Percentiles rank a stretch among this genome's conserved stretches.
Conservation (phyloP, 192 early-diverging fungal species). For the Backusella macrospora region DNA sequence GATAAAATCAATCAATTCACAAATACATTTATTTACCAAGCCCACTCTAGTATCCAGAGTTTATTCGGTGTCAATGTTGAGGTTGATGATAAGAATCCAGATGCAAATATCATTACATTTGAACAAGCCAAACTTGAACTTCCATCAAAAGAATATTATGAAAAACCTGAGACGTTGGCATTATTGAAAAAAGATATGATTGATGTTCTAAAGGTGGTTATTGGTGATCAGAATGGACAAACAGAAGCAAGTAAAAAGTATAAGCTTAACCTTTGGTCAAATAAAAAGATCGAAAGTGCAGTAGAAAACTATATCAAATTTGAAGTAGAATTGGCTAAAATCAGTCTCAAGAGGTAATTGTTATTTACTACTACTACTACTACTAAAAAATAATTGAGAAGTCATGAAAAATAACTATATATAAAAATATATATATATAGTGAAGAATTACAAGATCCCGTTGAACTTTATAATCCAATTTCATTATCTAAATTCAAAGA, state of each 20-base stretch:
- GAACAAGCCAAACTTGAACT: conserved; percentile 56
- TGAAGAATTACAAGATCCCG: conserved; percentile 54
- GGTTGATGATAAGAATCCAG: conserved; percentile 62
- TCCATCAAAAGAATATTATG: conserved; percentile 71
- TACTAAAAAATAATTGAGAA: not conserved
- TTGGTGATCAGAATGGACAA: conserved; percentile 25
- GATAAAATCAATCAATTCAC: not conserved
- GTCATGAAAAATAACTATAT: not conserved
- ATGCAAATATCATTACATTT: conserved; percentile 50
- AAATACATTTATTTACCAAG: not conserved
- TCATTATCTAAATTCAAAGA: conserved; percentile 37
- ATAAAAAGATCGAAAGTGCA: conserved; percentile 18
- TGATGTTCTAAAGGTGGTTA: conserved; percentile 43
- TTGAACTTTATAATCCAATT: conserved; percentile 52
- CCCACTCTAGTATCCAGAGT: conserved; percentile 2
- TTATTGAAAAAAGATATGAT: conserved; percentile 47
- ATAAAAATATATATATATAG: conserved; percentile 28
- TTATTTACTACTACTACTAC: not conserved
- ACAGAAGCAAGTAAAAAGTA: not conserved
- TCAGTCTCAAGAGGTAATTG: conserved; percentile 46
- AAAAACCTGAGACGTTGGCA: conserved; percentile 45
- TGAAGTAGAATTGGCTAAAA: conserved; percentile 57
- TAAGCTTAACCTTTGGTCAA: not conserved
- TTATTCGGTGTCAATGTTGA: conserved; percentile 54
- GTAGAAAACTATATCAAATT: conserved; percentile 57